Conservation (phyloP, 371 early-diverging fungal species). For the Rhizopus sp. region DNA sequence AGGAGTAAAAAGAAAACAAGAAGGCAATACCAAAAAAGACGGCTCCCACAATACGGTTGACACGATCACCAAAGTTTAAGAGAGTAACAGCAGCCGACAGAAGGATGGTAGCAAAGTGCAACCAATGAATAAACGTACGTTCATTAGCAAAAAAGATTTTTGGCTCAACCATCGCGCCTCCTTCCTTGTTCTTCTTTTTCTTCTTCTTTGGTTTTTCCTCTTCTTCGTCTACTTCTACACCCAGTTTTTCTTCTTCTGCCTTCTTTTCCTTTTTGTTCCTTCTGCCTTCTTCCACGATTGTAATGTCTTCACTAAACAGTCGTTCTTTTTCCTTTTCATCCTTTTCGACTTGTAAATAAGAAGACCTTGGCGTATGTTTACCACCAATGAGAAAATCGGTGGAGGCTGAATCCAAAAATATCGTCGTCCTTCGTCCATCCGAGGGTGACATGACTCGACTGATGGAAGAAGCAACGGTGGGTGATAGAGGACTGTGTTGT, state of each 20-base stretch:
- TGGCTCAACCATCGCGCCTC: constrained; percentile 64
- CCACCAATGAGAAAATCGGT: constrained; percentile 28
- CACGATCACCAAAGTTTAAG: constrained; percentile 74
- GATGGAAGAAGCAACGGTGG: constrained; percentile 1
- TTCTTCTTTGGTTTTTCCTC: constrained; percentile 10
- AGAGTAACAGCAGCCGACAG: constrained; percentile 67
- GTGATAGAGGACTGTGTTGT: constrained; percentile 9
- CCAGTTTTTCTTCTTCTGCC: constrained; percentile 8
- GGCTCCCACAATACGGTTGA: constrained; percentile 61
- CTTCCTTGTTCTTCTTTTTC: constrained; percentile 14
- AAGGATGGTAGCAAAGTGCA: constrained; percentile 66
- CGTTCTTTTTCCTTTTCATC: constrained; percentile 9
- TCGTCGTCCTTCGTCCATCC: constrained; percentile 14
- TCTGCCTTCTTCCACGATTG: constrained; percentile 7
- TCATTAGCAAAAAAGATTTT: constrained; percentile 98
- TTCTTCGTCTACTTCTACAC: constrained; percentile 23
- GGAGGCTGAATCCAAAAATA: constrained; percentile 25
- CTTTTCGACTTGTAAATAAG: constrained; percentile 8
- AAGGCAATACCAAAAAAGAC: constrained; percentile 76
- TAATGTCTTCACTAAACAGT: constrained; percentile 14
- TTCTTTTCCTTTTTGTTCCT: neutral
- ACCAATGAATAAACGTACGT: constrained; percentile 91
- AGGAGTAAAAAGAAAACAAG: constrained; percentile 76
- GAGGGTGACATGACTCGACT: neutral
- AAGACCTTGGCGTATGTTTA: constrained; percentile 26